Percentiles rank a stretch among this genome's conserved stretches.
These are phyloP conservation scores for Fraxinus dipetala DNA, from an alignment of 305 asterid species.

Conservation along the genomic window DNA sequence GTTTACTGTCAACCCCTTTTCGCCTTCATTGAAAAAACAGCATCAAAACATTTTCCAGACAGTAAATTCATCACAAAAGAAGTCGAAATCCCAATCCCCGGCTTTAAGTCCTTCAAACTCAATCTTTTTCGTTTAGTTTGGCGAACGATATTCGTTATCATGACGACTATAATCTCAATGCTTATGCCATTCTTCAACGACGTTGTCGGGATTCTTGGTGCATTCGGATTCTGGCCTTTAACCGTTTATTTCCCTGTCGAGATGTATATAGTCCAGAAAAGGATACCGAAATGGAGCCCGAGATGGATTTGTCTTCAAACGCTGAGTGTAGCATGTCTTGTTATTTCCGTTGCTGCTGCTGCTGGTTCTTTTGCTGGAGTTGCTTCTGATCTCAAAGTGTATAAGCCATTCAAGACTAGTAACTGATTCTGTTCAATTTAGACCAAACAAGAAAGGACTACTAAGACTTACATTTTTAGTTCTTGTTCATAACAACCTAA, in stretches of 20 bases:
- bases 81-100: neutral
- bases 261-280: neutral
- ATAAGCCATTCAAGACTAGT: neutral
- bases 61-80: neutral
- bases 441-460: neutral
- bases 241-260: neutral
- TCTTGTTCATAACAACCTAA: conserved; percentile 33
- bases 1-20: neutral
- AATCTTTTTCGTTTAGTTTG: neutral
- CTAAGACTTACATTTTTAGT: conserved; percentile 27
- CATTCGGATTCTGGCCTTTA: conserved; percentile 5
- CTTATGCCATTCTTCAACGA: neutral
- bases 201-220: neutral
- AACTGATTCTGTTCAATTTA: neutral
- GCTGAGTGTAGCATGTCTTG: neutral
- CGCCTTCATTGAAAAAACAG: neutral
- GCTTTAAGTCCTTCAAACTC: neutral
- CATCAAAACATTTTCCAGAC: neutral
- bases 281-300: neutral
- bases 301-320: neutral
- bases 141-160: neutral
- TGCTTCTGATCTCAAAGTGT: neutral
- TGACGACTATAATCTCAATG: neutral
- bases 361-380: neutral
- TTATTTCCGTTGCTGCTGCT: neutral